Base-by-base conservation (phyloP, 768 basidiomycete genomes). In the Phylloporus scabripes region DNA sequence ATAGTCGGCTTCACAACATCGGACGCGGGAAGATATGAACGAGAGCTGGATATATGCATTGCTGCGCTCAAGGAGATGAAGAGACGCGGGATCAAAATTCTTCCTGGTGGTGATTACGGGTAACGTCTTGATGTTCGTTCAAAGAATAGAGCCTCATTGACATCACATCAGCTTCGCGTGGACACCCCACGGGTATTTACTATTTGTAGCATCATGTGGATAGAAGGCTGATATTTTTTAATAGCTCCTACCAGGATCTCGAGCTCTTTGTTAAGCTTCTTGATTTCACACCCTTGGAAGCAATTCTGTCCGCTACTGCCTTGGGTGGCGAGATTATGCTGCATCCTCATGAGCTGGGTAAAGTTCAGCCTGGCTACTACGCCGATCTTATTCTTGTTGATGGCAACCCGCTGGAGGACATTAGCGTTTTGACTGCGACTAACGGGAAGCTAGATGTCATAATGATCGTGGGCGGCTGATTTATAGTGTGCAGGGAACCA, bases 31-130 rank as follows among this genome's bases (percentile, higher is more conserved):
- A 62, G 55, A 7, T 71, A 63, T 28, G 57, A 49, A 26, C 58
- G 69, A 10, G 70, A 71, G 29, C 46, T 70, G 5, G 69, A 65
- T 20, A 61, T 69, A 20, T 63, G 62, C 14, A 52, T 69, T 9
- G 62, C 64, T 10, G 69, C 60, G 6, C 34, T 70, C 44, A 68
- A 69, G 42, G 70, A 69, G 49, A 70, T 71, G 70, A 63, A 63
- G 48, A 62, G 20, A 21, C 64, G 69, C 0, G 70, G 68, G 1
- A 66, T 70, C 37, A 70, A 64, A 48, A 26, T 71, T 21, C 63
- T 71, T 39, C 69, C 70, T 1, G 70, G 70, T 0, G 70, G 69
- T 20, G 70, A 71, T 46, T 71, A 71, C 36, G 70, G 70, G 67
- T 67, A 54, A 52, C 4, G 4, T 23, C 40, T 29, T 7, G 7